These are phyloP conservation scores for Podospora fimiseda DNA, from an alignment of 495 filamentous ascomycete species.

Conservation along the genomic window DNA sequence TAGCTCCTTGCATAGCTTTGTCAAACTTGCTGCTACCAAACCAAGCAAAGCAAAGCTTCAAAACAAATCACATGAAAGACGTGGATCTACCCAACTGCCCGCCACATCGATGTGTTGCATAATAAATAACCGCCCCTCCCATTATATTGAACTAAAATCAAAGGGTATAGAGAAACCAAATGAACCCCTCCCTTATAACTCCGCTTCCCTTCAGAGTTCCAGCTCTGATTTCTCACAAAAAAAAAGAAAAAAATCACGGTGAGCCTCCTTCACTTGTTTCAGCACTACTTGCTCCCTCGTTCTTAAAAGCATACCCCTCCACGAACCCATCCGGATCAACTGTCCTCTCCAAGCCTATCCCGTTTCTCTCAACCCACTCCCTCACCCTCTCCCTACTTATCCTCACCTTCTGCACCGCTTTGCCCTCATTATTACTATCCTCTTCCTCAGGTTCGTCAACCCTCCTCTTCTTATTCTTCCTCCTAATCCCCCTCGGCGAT, in stretches of 20 bases:
- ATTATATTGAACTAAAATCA: too few species aligned
- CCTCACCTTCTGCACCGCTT: constrained; percentile 38
- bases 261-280: neutral
- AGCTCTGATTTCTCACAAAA: neutral
- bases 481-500: constrained; percentile 24
- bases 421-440: neutral
- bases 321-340: constrained; percentile 55
- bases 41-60: too few species aligned
- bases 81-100: too few species aligned
- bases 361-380: constrained; percentile 45
- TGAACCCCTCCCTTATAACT: neutral
- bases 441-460: too few species aligned
- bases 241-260: constrained; percentile 1
- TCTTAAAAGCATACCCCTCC: constrained; percentile 39
- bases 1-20: constrained; percentile 10
- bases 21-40: neutral
- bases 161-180: too few species aligned
- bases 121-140: too few species aligned
- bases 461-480: constrained; percentile 9
- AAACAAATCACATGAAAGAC: too few species aligned
- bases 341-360: constrained; percentile 40
- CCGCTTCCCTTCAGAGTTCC: too few species aligned
- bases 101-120: too few species aligned
- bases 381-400: constrained; percentile 51
- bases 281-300: constrained; percentile 23